Evolutionary conservation across 2,329 filamentous ascomycete species (phyloP).

Genomic region (Ceratocystis variospora): DNA sequence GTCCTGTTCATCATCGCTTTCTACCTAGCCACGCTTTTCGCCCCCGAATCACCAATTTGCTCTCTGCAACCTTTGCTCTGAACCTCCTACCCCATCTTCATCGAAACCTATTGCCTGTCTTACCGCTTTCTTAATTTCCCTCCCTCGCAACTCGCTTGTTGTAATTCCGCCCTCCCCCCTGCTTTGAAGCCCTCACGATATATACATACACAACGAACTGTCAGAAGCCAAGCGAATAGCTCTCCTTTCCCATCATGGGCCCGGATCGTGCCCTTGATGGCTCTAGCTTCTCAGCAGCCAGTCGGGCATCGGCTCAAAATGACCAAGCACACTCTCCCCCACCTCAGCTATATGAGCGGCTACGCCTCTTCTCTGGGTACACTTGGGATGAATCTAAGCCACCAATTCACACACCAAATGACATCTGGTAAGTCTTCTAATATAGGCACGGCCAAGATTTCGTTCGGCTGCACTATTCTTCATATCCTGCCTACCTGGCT

Average conservation of each 20-base stretch:
- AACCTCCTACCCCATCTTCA: not conserved
- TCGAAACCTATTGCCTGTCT: not conserved
- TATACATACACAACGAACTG: not conserved
- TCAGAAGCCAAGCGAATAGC: not conserved
- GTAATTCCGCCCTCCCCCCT: not conserved
- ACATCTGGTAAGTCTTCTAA: constrained; percentile 58
- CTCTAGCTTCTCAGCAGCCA: constrained; percentile 10
- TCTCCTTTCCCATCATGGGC: constrained; percentile 11
- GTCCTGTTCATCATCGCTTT: not conserved
- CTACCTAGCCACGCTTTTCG: not conserved
- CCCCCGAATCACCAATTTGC: not conserved
- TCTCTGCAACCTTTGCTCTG: not conserved
- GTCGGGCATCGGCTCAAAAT: not conserved
- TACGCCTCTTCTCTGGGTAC: constrained; percentile 60
- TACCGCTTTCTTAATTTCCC: not conserved
- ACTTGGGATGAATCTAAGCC: constrained; percentile 55
- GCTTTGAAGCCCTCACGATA: not conserved
- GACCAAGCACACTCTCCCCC: constrained; percentile 34
- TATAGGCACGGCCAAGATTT: not conserved
- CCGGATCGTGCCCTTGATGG: constrained; percentile 18
- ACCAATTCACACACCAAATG: constrained; percentile 58
- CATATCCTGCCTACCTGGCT: too few species aligned
- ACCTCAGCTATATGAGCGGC: constrained; percentile 55
- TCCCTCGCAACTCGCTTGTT: not conserved
- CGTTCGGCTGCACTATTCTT: too few species aligned